Conservation (phyloP, 2,329 filamentous ascomycete genomes). For the Verticillium longisporum region DNA sequence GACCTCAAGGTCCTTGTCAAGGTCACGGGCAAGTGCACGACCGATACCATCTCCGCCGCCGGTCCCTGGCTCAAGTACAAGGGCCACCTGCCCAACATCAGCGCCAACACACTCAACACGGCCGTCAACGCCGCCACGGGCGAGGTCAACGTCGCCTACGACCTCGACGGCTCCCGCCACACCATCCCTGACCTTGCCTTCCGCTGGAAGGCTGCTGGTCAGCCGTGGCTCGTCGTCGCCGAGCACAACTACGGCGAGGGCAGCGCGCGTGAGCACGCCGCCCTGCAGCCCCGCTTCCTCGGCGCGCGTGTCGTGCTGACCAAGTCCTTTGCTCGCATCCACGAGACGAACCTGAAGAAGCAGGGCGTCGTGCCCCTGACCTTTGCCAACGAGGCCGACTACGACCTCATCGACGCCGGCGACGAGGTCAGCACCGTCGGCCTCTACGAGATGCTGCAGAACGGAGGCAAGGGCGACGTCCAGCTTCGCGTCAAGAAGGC, state of each 20-base stretch:
- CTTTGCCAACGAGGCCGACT: constrained; percentile 82
- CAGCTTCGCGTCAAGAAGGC: constrained; percentile 57
- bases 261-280: constrained; percentile 82
- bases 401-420: constrained; percentile 74
- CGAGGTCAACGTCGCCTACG: constrained; percentile 89
- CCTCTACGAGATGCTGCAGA: constrained; percentile 71
- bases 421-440: constrained; percentile 81
- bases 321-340: constrained; percentile 86
- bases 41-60: constrained; percentile 95
- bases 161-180: constrained; percentile 65
- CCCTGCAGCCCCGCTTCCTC: constrained; percentile 84
- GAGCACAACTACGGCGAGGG: constrained; percentile 98
- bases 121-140: constrained; percentile 87
- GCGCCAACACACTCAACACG: constrained; percentile 93
- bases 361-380: constrained; percentile 94
- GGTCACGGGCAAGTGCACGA: constrained; percentile 96
- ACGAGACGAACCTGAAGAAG: constrained; percentile 95
- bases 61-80: constrained; percentile 99
- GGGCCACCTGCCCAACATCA: constrained; percentile 96
- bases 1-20: constrained; percentile 88
- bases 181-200: constrained; percentile 84
- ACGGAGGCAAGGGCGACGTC: constrained; percentile 72
- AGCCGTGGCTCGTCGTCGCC: constrained; percentile 88
- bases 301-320: constrained; percentile 76
- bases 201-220: constrained; percentile 69